A percentile compares a stretch with the other conserved stretches of the same genome.
These are phyloP conservation scores for Pseudogymnoascus sp. DNA, from an alignment of 2,329 filamentous ascomycete species.

Conservation along the genomic window DNA sequence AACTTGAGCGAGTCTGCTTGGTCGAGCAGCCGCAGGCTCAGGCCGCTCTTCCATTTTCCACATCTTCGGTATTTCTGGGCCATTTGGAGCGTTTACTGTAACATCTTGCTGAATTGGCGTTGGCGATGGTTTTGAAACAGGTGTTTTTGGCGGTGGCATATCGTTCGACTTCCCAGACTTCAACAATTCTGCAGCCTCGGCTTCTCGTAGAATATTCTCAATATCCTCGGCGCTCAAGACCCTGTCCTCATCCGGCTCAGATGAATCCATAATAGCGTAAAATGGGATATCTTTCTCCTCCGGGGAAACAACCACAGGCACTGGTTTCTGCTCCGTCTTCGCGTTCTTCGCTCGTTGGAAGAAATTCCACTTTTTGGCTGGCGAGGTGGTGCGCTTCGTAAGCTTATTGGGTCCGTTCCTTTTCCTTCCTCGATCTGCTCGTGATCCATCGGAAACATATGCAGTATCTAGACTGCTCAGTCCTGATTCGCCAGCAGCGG, in stretches of 20 bases:
- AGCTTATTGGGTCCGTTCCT: slow-evolving; percentile 43
- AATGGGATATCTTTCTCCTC: slow-evolving; percentile 46
- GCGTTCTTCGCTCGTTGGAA: slow-evolving; percentile 47
- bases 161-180: slow-evolving; percentile 12
- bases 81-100: not conserved
- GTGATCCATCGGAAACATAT: slow-evolving; percentile 50
- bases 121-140: not conserved
- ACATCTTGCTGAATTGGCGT: not conserved
- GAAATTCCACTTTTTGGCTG: slow-evolving; percentile 50
- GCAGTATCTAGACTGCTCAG: slow-evolving; percentile 50
- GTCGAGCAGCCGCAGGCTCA: not conserved
- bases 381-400: slow-evolving; percentile 45
- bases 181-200: slow-evolving; percentile 26
- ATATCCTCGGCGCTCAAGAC: slow-evolving; percentile 26
- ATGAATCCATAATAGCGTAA: slow-evolving; percentile 54
- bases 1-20: slow-evolving; percentile 66
- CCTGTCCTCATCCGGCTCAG: slow-evolving; percentile 31
- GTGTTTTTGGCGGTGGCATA: not conserved
- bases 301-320: slow-evolving; percentile 42
- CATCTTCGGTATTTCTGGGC: not conserved
- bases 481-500: slow-evolving; percentile 33
- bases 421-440: slow-evolving; percentile 31
- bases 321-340: slow-evolving; percentile 18
- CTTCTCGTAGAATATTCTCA: slow-evolving; percentile 44
- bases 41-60: slow-evolving; percentile 4